These are phyloP conservation scores for Alternaria arborescens DNA, from an alignment of 2,329 filamentous ascomycete genomes.

Conservation along the genomic window DNA sequence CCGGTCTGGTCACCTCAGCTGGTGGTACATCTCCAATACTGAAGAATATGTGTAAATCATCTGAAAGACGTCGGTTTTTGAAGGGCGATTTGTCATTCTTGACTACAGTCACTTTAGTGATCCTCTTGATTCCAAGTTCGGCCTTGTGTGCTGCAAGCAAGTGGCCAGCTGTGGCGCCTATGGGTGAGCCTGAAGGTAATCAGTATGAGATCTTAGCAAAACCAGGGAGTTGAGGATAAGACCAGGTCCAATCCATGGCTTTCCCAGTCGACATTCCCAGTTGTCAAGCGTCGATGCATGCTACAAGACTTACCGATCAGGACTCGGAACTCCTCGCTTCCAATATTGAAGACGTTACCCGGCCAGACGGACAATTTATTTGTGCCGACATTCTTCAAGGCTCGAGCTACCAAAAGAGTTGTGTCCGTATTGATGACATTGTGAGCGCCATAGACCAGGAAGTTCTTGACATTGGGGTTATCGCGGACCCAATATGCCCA, in stretches of 20 bases:
- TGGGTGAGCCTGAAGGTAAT: slow-evolving; percentile 25
- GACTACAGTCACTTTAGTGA: slow-evolving; percentile 24
- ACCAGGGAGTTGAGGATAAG: not conserved
- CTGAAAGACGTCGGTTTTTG: not conserved
- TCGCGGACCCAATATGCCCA: slow-evolving; percentile 33
- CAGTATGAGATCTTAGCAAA: not conserved
- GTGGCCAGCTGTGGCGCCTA: slow-evolving; percentile 26
- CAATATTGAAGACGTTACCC: slow-evolving; percentile 21
- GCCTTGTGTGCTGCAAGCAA: slow-evolving; percentile 27
- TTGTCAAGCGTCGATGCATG: not conserved
- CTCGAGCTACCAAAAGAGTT: slow-evolving; percentile 21
- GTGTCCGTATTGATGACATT: slow-evolving; percentile 28
- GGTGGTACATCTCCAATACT: slow-evolving; percentile 23
- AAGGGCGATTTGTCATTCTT: not conserved
- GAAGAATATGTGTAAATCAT: slow-evolving; percentile 26
- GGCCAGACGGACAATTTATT: slow-evolving; percentile 25
- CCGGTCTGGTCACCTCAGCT: not conserved
- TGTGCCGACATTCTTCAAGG: slow-evolving; percentile 16
- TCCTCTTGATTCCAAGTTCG: slow-evolving; percentile 28
- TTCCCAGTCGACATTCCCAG: too few species aligned
- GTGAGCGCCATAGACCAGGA: slow-evolving; percentile 26
- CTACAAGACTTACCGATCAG: slow-evolving; percentile 27
- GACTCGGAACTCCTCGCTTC: slow-evolving; percentile 26
- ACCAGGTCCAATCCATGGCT: not conserved
- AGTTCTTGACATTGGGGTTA: slow-evolving; percentile 27